Percentiles rank a stretch among this genome's conserved stretches.
phyloP scores from a whole-genome alignment of 1,284 basidiomycete genomes.

The Inonotus hispidus region DNA sequence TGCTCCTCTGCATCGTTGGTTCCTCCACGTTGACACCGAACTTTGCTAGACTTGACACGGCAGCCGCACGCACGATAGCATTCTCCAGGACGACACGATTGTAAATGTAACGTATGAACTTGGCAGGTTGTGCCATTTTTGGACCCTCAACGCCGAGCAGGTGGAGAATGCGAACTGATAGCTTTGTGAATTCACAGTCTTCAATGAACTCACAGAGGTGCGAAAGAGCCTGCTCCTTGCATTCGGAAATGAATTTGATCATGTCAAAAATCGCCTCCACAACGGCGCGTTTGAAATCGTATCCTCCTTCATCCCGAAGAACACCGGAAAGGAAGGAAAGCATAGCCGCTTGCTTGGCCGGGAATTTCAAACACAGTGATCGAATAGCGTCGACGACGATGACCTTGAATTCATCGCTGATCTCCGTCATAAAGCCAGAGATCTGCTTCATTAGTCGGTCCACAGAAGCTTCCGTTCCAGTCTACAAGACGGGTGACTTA shows the following conservation, averaged over 20 bases:
- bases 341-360: constrained; percentile 93
- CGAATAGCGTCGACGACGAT: constrained; percentile 99
- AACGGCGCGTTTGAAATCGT: constrained; percentile 98
- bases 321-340: constrained; percentile 92
- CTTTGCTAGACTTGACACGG: constrained; percentile 92
- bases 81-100: constrained; percentile 99
- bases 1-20: constrained; percentile 73
- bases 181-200: constrained; percentile 99
- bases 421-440: constrained; percentile 98
- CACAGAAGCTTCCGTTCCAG: constrained; percentile 97
- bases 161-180: constrained; percentile 95
- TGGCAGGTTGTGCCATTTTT: constrained; percentile 90
- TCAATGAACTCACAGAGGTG: constrained; percentile 99
- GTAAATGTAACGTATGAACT: constrained; percentile 99
- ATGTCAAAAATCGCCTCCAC: constrained; percentile 99
- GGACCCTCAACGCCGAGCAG: constrained; percentile 95
- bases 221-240: constrained; percentile 94
- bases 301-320: constrained; percentile 95
- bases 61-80: constrained; percentile 95
- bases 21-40: constrained; percentile 91
- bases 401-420: constrained; percentile 99
- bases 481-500: constrained; percentile 40
- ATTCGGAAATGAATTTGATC: constrained; percentile 96
- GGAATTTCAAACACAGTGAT: constrained; percentile 98
- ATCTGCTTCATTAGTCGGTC: constrained; percentile 99